These are phyloP conservation scores for Diaporthe batatas DNA, from an alignment of 2,329 filamentous ascomycete genomes.

Conservation along the genomic window DNA sequence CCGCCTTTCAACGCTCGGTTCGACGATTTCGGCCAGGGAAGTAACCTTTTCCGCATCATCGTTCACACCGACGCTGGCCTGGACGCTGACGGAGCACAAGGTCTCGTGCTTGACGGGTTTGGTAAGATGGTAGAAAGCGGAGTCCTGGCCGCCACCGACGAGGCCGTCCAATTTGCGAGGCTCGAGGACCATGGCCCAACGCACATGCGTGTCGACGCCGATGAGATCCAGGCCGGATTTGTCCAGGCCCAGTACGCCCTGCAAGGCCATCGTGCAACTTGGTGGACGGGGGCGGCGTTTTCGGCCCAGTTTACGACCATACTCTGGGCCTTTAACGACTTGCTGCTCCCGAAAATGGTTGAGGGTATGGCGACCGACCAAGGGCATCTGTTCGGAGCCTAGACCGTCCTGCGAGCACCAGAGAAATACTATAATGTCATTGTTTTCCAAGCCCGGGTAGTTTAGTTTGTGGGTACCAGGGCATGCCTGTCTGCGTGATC, in stretches of 20 bases:
- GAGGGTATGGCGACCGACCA: slow-evolving; percentile 19
- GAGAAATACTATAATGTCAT: background rate
- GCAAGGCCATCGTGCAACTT: slow-evolving; percentile 60
- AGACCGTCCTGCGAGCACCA: background rate
- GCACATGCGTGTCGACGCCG: background rate
- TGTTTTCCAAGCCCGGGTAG: background rate
- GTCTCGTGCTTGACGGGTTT: background rate
- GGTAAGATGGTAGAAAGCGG: background rate
- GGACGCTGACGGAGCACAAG: background rate
- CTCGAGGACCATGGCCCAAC: slow-evolving; percentile 7
- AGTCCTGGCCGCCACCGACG: slow-evolving; percentile 1
- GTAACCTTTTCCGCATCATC: slow-evolving; percentile 7
- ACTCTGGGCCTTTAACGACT: slow-evolving; percentile 53
- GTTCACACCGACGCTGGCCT: background rate
- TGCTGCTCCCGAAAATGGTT: slow-evolving; percentile 45
- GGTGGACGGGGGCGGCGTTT: slow-evolving; percentile 59
- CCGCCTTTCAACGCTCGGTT: background rate
- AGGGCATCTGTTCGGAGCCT: background rate
- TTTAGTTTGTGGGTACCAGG: background rate
- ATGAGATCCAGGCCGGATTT: slow-evolving; percentile 50
- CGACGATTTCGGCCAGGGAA: slow-evolving; percentile 15
- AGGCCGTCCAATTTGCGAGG: background rate
- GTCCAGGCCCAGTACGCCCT: slow-evolving; percentile 56
- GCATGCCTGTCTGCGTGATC: background rate
- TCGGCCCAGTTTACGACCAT: slow-evolving; percentile 50